A percentile compares a stretch with the other conserved stretches of the same genome.
phyloP scores from a whole-genome alignment of 2,329 filamentous ascomycete species.

The Ophioceras dolichostomum region DNA sequence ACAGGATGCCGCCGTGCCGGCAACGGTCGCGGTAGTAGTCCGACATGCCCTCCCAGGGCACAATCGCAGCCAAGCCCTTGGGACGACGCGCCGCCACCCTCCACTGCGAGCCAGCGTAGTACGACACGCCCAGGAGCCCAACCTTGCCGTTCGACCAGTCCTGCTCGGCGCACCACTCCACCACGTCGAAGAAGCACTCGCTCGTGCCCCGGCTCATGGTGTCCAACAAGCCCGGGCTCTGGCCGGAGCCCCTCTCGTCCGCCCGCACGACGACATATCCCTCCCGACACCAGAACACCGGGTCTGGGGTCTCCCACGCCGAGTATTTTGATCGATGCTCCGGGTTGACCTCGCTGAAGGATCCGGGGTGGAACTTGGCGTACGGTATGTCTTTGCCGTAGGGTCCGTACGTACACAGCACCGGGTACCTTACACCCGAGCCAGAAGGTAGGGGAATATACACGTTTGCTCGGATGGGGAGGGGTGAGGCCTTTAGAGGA shows the following conservation, averaged over 20 bases:
- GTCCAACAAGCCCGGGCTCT: slow-evolving; percentile 32
- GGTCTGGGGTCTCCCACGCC: slow-evolving; percentile 47
- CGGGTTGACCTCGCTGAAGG: slow-evolving; percentile 36
- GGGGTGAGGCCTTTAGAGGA: slow-evolving; percentile 11
- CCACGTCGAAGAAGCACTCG: slow-evolving; percentile 34
- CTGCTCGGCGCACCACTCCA: slow-evolving; percentile 36
- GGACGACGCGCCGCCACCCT: slow-evolving; percentile 32
- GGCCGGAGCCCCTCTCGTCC: slow-evolving; percentile 34
- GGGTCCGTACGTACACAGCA: slow-evolving; percentile 59
- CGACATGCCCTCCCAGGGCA: slow-evolving; percentile 41
- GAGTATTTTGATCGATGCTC: slow-evolving; percentile 40
- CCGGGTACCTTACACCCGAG: too few relatives aligned
- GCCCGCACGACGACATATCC: slow-evolving; percentile 43
- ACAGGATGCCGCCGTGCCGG: slow-evolving; percentile 49
- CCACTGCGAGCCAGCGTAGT: slow-evolving; percentile 35
- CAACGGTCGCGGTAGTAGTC: slow-evolving; percentile 45
- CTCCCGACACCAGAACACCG: slow-evolving; percentile 39
- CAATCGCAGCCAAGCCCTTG: slow-evolving; percentile 31
- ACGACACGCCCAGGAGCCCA: slow-evolving; percentile 33
- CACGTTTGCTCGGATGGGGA: slow-evolving; percentile 16
- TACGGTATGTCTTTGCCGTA: slow-evolving; percentile 56
- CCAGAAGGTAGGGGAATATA: slow-evolving; percentile 14
- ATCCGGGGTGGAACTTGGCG: slow-evolving; percentile 22
- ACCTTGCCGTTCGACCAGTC: slow-evolving; percentile 35
- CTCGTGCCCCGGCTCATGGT: slow-evolving; percentile 35